Conservation (phyloP, 306 rosid genomes). For the Delonix regia region DNA sequence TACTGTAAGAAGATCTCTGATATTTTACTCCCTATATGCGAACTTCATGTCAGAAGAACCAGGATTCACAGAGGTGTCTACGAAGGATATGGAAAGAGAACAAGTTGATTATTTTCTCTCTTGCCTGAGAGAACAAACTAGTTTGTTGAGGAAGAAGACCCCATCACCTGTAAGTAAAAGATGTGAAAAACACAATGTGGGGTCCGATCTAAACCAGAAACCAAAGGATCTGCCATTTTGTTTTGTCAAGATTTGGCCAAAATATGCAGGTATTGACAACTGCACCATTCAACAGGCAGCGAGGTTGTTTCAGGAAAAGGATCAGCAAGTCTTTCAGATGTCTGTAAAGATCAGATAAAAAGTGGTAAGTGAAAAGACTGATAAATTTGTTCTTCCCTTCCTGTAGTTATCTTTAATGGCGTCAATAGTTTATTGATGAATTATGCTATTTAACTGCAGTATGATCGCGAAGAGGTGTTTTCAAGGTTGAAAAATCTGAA, state of each 20-base stretch:
- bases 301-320: background rate
- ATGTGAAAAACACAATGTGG: background rate
- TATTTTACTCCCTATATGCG: no score
- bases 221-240: background rate
- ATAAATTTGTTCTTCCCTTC: background rate
- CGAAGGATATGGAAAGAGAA: conserved; percentile 14
- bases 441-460: background rate
- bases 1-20: no score
- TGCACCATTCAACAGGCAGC: background rate
- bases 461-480: background rate
- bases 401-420: no score
- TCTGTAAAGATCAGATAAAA: conserved; percentile 23
- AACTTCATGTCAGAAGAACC: no score
- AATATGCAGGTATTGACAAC: background rate
- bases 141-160: no score
- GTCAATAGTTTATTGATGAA: background rate
- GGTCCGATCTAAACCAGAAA: no score
- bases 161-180: background rate
- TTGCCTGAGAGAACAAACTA: no score
- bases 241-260: conserved; percentile 15
- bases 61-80: no score
- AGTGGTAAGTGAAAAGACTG: background rate
- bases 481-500: background rate
- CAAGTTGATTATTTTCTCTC: background rate
- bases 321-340: background rate